A percentile compares a stretch with the other conserved stretches of the same genome.
Conservation (phyloP, 2,329 filamentous ascomycete species). For the Verticillium nonalfalfae region DNA sequence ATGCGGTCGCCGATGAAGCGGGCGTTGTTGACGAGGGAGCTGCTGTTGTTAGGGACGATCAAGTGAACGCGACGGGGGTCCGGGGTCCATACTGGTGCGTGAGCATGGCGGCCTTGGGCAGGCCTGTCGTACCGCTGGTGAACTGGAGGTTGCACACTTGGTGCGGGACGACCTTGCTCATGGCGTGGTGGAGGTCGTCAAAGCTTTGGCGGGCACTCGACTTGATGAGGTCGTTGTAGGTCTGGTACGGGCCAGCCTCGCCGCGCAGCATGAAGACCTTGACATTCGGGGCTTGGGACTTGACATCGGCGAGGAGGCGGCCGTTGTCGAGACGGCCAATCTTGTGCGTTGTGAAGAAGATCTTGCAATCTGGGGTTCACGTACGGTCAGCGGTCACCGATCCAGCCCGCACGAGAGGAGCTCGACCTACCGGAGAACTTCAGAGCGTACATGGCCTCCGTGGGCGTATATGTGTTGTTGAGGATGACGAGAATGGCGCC, state of each 20-base stretch:
- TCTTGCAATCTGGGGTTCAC: conserved; percentile 53
- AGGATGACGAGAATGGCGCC: conserved; percentile 68
- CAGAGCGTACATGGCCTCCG: conserved; percentile 65
- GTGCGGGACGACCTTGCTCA: conserved; percentile 51
- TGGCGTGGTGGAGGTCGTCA: conserved; percentile 43
- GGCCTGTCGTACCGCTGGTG: conserved; percentile 68
- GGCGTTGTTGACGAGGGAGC: conserved; percentile 58
- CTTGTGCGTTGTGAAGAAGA: conserved; percentile 65
- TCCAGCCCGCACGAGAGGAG: neutral
- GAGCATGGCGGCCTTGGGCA: conserved; percentile 69
- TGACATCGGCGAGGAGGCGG: conserved; percentile 49
- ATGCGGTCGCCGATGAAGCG: conserved; percentile 70
- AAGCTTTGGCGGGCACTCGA: conserved; percentile 41
- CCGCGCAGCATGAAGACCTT: conserved; percentile 55
- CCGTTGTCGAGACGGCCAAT: conserved; percentile 63
- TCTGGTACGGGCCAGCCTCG: conserved; percentile 45
- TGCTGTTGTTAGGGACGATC: conserved; percentile 18
- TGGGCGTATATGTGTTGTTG: conserved; percentile 76
- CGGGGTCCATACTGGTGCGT: conserved; percentile 54
- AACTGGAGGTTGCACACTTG: conserved; percentile 71
- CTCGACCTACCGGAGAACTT: conserved; percentile 55
- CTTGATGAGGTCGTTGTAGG: conserved; percentile 53
- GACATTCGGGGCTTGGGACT: conserved; percentile 28
- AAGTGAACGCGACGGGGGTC: neutral
- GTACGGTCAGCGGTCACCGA: neutral